Percentiles rank a stretch among this genome's conserved stretches.
Conservation (phyloP, 192 early-diverging fungal species). For the Coemansia sp. region DNA sequence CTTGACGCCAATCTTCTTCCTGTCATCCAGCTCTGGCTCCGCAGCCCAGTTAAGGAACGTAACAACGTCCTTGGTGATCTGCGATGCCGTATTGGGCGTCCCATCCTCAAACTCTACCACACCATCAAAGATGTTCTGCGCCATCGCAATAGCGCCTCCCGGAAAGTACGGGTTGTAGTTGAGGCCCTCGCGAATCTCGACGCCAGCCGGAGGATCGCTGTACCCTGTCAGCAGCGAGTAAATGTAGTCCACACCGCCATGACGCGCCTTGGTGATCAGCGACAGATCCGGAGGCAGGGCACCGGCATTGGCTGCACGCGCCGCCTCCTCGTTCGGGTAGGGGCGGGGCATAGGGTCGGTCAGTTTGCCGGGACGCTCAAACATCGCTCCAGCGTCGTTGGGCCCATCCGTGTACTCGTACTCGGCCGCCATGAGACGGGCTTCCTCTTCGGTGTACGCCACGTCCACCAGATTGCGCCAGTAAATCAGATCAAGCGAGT, state of each 20-base stretch:
- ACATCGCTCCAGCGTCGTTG: slow-evolving; percentile 90
- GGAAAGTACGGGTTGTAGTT: slow-evolving; percentile 99
- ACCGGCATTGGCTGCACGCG: slow-evolving; percentile 94
- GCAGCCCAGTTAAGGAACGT: slow-evolving; percentile 95
- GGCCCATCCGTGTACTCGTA: slow-evolving; percentile 93
- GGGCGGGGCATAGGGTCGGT: slow-evolving; percentile 89
- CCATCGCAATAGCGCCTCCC: slow-evolving; percentile 97
- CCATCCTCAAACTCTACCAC: slow-evolving; percentile 97
- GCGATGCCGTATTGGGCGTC: slow-evolving; percentile 92
- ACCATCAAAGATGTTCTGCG: slow-evolving; percentile 91
- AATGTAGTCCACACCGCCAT: slow-evolving; percentile 94
- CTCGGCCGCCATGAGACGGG: slow-evolving; percentile 92
- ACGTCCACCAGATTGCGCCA: slow-evolving; percentile 98
- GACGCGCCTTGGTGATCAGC: slow-evolving; percentile 92
- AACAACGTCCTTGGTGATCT: slow-evolving; percentile 97
- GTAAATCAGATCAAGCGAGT: slow-evolving; percentile 91
- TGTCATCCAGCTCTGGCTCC: slow-evolving; percentile 95
- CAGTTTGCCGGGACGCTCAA: slow-evolving; percentile 91
- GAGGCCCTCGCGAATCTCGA: slow-evolving; percentile 91
- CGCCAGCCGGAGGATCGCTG: slow-evolving; percentile 91
- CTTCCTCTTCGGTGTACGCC: slow-evolving; percentile 90
- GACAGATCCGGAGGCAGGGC: slow-evolving; percentile 96
- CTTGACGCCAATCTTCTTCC: slow-evolving; percentile 97
- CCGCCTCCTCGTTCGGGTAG: slow-evolving; percentile 97
- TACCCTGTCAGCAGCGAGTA: slow-evolving; percentile 96